These are phyloP conservation scores for Vitellaria paradoxa DNA, from an alignment of 179 eudicot species.

Conservation along the genomic window DNA sequence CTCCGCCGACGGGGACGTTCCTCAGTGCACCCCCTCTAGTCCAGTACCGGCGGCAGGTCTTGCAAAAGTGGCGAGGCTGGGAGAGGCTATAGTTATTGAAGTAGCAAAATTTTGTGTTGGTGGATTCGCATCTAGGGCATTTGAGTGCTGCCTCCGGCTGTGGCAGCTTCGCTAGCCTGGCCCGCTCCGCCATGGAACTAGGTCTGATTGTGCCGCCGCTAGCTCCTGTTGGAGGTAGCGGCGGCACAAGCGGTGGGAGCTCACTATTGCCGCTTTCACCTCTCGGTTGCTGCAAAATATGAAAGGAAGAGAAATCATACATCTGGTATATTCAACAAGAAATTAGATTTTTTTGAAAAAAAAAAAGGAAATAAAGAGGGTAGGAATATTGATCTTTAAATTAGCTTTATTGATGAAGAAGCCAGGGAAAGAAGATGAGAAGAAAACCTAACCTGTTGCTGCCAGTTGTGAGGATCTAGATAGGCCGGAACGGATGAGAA, in stretches of 20 bases:
- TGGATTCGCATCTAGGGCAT: constrained; percentile 48
- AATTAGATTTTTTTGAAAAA: neutral
- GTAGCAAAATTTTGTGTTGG: constrained; percentile 46
- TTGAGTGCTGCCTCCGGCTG: constrained; percentile 32
- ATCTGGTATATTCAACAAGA: constrained; percentile 18
- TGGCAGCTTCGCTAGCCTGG: constrained; percentile 31
- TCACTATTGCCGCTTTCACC: neutral
- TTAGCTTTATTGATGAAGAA: constrained; percentile 10
- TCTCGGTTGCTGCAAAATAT: constrained; percentile 16
- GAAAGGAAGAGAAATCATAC: constrained; percentile 10
- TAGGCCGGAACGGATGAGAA: constrained; percentile 31
- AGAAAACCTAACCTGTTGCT: constrained; percentile 17
- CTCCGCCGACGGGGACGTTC: constrained; percentile 44
- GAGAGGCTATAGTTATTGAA: constrained; percentile 46
- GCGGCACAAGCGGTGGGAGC: constrained; percentile 18
- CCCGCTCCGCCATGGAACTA: constrained; percentile 33
- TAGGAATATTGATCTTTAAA: constrained; percentile 9
- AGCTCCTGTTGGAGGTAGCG: neutral
- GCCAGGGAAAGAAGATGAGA: neutral
- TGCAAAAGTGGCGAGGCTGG: constrained; percentile 49
- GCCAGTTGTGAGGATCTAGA: constrained; percentile 37
- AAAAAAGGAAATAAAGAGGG: neutral
- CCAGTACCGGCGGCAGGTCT: constrained; percentile 49
- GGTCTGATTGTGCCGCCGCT: constrained; percentile 22
- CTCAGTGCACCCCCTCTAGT: constrained; percentile 45